phyloP scores from a whole-genome alignment of 2,329 filamentous ascomycete genomes.

The Pseudopyricularia javanii region DNA sequence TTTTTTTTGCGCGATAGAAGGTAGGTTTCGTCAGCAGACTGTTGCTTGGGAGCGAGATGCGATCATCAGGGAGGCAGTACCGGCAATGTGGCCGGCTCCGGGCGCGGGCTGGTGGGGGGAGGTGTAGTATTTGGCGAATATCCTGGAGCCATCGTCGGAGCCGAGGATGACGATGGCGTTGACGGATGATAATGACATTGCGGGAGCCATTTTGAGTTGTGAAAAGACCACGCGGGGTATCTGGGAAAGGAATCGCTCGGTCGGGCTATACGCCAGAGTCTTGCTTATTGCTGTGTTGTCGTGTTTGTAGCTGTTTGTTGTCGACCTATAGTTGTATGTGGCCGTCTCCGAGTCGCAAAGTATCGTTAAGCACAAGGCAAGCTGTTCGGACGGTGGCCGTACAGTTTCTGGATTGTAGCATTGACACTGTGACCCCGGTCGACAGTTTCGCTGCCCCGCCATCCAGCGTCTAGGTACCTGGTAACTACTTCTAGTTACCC shows the following conservation, averaged over 20 bases:
- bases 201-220: constrained; percentile 9
- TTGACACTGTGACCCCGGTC: background rate
- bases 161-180: constrained; percentile 44
- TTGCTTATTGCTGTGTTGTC: no score
- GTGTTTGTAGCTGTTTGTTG: background rate
- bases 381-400: background rate
- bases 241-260: no score
- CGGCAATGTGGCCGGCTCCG: constrained; percentile 12
- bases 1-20: background rate
- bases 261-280: no score
- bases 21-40: constrained; percentile 14
- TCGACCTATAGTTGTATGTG: background rate
- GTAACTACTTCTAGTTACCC: no score
- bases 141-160: constrained; percentile 77
- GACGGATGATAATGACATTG: constrained; percentile 12
- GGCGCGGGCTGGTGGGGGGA: constrained; percentile 36
- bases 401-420: background rate
- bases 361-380: background rate
- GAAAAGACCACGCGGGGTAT: background rate
- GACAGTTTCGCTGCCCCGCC: background rate
- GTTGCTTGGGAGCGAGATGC: background rate
- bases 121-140: constrained; percentile 89
- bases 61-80: constrained; percentile 3
- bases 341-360: background rate
- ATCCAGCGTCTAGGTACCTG: background rate